These are phyloP conservation scores for Lyophyllum atratum DNA, from an alignment of 768 basidiomycete genomes.

Conservation along the genomic window DNA sequence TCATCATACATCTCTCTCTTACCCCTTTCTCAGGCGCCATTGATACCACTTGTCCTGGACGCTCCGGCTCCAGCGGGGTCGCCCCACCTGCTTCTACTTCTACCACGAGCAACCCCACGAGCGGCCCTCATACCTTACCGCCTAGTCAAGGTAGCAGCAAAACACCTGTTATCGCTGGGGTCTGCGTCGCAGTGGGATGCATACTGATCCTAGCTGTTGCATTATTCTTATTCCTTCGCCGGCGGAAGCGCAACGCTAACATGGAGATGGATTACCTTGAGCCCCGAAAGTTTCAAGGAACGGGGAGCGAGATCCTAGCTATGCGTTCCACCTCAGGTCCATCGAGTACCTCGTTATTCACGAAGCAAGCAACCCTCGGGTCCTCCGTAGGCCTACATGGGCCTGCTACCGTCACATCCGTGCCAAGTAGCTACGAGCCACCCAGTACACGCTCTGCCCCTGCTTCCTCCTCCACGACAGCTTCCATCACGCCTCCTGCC, in stretches of 20 bases:
- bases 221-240: constrained; percentile 19
- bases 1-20: neutral
- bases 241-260: neutral
- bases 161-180: constrained; percentile 28
- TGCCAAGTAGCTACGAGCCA: neutral
- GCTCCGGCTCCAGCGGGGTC: constrained; percentile 29
- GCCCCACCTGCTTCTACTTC: neutral
- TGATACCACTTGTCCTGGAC: constrained; percentile 32
- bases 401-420: neutral
- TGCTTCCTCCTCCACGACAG: neutral
- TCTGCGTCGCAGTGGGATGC: constrained; percentile 31
- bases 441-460: neutral
- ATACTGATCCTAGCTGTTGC: constrained; percentile 23
- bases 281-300: neutral
- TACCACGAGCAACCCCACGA: constrained; percentile 10
- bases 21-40: constrained; percentile 23
- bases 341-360: neutral
- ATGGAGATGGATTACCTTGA: neutral
- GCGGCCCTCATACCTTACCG: constrained; percentile 7
- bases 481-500: neutral
- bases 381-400: neutral
- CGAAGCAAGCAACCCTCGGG: neutral
- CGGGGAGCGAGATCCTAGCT: neutral
- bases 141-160: neutral
- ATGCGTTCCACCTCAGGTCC: too few relatives aligned